Conservation (phyloP, 257 asterid species). For the Nicotiana knightiana region DNA sequence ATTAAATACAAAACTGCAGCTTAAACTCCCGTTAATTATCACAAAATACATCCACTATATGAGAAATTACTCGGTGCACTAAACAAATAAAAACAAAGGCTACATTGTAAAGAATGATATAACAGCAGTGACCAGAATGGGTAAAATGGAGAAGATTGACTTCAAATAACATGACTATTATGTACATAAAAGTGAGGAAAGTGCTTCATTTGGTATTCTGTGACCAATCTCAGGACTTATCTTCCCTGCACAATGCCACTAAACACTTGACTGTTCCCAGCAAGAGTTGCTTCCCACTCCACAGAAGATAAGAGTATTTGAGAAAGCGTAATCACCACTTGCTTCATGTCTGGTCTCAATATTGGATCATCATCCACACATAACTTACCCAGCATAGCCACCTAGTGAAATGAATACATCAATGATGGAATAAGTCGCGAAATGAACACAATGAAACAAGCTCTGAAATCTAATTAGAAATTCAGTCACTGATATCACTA, state of each 20-base stretch:
- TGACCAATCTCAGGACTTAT: conserved; percentile 19
- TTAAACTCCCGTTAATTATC: not conserved
- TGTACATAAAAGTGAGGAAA: not conserved
- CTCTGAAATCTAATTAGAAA: not conserved
- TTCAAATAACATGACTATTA: not conserved
- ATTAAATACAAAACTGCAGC: not conserved
- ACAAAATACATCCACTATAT: not conserved
- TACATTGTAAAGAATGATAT: not conserved
- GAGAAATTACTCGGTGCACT: not conserved
- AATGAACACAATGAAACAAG: too few species aligned
- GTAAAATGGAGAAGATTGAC: conserved; percentile 1
- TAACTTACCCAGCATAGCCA: conserved; percentile 85
- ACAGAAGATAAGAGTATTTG: conserved; percentile 83
- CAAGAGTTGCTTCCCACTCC: conserved; percentile 99
- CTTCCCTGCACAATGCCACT: conserved; percentile 97
- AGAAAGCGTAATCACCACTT: conserved; percentile 78
- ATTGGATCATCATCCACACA: conserved; percentile 91
- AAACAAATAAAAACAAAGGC: conserved; percentile 12
- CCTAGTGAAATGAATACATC: conserved; percentile 22
- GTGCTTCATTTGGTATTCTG: not conserved
- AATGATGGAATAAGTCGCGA: not conserved
- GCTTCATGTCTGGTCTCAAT: conserved; percentile 95
- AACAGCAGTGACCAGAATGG: not conserved
- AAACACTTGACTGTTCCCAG: conserved; percentile 96
- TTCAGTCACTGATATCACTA: not conserved